These are phyloP conservation scores for Mucor sp. DNA, from an alignment of 371 early-diverging fungal genomes.

Conservation along the genomic window DNA sequence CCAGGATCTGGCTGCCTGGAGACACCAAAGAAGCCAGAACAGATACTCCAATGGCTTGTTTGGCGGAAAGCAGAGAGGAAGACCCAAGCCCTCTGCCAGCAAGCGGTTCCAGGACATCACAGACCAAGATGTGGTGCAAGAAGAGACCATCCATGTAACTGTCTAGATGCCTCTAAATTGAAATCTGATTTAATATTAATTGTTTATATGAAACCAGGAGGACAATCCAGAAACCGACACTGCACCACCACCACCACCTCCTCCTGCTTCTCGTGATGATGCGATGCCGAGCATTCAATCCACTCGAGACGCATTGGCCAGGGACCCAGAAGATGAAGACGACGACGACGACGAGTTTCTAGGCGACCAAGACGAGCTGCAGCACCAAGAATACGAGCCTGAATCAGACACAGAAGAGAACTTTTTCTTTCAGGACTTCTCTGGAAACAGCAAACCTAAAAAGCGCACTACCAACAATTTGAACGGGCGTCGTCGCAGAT, in stretches of 20 bases:
- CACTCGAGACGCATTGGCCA: background rate
- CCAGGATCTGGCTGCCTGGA: constrained; percentile 35
- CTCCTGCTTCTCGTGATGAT: too few relatives aligned
- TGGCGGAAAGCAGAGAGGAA: constrained; percentile 38
- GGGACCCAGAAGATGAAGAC: background rate
- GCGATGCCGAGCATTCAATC: background rate
- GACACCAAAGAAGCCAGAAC: constrained; percentile 28
- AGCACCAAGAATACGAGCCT: constrained; percentile 28
- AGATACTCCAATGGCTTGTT: constrained; percentile 37
- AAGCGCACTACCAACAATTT: background rate
- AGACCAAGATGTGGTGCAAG: background rate
- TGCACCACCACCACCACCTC: background rate
- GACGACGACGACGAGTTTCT: background rate
- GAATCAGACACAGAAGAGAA: constrained; percentile 34
- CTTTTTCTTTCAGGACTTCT: constrained; percentile 45
- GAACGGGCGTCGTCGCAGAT: constrained; percentile 4
- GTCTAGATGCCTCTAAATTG: background rate
- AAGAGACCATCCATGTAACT: background rate
- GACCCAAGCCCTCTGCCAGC: constrained; percentile 13
- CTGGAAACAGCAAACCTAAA: constrained; percentile 7
- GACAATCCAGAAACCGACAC: background rate
- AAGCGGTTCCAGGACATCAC: background rate
- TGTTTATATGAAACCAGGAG: background rate
- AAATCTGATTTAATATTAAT: background rate
- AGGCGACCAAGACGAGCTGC: background rate